Base-by-base conservation (phyloP, 768 basidiomycete genomes). In the Naganishia antarctica region DNA sequence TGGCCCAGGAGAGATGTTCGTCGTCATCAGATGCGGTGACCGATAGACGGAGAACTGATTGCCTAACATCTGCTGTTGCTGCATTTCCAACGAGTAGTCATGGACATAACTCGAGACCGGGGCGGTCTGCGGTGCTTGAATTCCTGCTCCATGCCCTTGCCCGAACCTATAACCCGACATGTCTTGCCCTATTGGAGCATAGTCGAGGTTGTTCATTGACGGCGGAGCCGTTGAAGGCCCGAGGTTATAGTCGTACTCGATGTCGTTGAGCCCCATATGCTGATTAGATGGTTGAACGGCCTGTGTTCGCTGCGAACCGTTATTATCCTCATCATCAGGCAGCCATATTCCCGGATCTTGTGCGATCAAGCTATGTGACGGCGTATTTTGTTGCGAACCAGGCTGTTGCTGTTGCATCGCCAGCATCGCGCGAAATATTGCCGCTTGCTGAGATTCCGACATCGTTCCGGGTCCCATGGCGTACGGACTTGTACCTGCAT, bases 341-440 rank as follows among this genome's bases (percentile, higher is more conserved):
- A 57, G 32, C 53, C 53, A 57, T 37, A 57, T 57, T 40, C 37
- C 53, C 1, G 53, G 53, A 57, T 57, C 53, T 40, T 57, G 37
- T 23, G 11, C 21, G 6, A 21, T 37, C 32, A 15, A 31, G 5
- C 6, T 34, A 51, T 57, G 31, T 26, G 37, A 21, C 4, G 53
- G 26, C 18, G 34, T 13, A 9, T 13, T 11, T 13, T 57, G 53
- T 13, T 40, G 53, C 21, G n/a, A 21, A 21, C 34, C 53, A 12
- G 37, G 31, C 13, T 57, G 53, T 37, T 57, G 53, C 23, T 40
- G 53, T 1, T 34, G 37, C 37, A 57, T 41, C 3, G n/a, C 53
- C 37, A 57, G 11, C 53, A 57, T 57, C 4, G 34, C 53, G 26
- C 53, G 53, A n/a, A 57, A 57, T 34, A 57, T 57, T 6, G 53